These are phyloP conservation scores for Leptographium radiaticola DNA, from an alignment of 2,329 filamentous ascomycete species.

Conservation along the genomic window DNA sequence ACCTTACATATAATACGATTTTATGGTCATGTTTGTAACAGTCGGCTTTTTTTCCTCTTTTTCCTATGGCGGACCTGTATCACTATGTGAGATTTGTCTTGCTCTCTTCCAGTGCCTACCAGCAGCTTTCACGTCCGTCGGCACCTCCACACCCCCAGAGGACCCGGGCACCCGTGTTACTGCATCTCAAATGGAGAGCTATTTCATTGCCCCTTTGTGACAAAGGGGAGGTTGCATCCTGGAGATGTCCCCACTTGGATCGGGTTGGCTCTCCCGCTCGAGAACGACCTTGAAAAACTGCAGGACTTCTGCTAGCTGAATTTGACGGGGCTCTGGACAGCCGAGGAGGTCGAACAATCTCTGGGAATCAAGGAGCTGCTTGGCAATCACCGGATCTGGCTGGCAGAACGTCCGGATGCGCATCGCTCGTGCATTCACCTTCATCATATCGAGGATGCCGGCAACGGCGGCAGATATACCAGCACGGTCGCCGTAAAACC, in stretches of 20 bases:
- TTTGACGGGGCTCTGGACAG: conserved; percentile 27
- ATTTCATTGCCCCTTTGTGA: too few relatives aligned
- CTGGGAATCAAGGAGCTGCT: conserved; percentile 42
- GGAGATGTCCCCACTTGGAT: too few relatives aligned
- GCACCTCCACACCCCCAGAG: too few relatives aligned
- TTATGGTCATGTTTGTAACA: too few relatives aligned
- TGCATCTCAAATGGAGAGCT: too few relatives aligned
- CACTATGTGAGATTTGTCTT: too few relatives aligned
- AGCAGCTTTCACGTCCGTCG: too few relatives aligned
- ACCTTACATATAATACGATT: too few relatives aligned
- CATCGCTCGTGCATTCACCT: conserved; percentile 37
- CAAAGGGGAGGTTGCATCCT: too few relatives aligned
- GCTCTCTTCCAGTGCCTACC: too few relatives aligned
- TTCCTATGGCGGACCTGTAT: neutral
- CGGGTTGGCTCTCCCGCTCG: conserved; percentile 25
- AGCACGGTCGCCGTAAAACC: conserved; percentile 37
- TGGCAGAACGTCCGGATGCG: conserved; percentile 43
- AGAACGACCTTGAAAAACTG: conserved; percentile 41
- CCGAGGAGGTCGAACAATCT: conserved; percentile 36
- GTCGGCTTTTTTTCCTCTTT: neutral
- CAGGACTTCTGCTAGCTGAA: conserved; percentile 34
- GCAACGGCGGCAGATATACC: conserved; percentile 27
- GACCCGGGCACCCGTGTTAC: too few relatives aligned
- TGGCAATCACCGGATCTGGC: conserved; percentile 43
- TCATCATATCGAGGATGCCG: conserved; percentile 38